These are phyloP conservation scores for Hypholoma sublateritium DNA, from an alignment of 768 basidiomycete genomes.

Conservation along the genomic window DNA sequence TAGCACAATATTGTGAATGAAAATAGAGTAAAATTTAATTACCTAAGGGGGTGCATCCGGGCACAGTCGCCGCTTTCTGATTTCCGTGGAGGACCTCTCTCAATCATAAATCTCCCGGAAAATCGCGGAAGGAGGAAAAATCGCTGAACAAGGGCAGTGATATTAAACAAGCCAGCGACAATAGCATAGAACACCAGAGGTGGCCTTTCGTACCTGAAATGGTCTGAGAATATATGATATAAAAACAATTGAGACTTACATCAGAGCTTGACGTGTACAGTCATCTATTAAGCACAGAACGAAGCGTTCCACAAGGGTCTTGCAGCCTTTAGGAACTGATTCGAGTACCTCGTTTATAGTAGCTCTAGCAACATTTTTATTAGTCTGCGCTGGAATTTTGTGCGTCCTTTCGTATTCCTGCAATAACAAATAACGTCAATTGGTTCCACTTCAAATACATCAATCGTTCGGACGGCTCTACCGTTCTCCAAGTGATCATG, in stretches of 20 bases:
- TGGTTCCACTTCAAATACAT: not conserved
- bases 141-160: constrained; percentile 31
- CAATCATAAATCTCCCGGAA: constrained; percentile 19
- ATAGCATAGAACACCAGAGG: constrained; percentile 28
- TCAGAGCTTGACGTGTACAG: constrained; percentile 45
- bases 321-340: constrained; percentile 38
- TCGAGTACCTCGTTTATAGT: constrained; percentile 43
- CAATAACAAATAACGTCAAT: not conserved
- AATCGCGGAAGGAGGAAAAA: constrained; percentile 40
- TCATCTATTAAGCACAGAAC: constrained; percentile 41
- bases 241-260: constrained; percentile 28
- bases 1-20: not conserved
- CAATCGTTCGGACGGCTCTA: constrained; percentile 13
- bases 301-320: constrained; percentile 31
- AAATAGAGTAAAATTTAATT: not conserved
- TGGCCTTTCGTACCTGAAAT: constrained; percentile 26
- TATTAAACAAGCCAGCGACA: constrained; percentile 20
- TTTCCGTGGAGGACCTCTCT: constrained; percentile 22
- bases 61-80: constrained; percentile 16
- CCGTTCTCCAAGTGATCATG: constrained; percentile 38
- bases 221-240: too few relatives aligned
- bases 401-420: constrained; percentile 41
- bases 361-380: constrained; percentile 35
- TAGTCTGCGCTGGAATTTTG: constrained; percentile 43
- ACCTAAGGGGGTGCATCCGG: constrained; percentile 37